Evolutionary conservation across 305 asterid species (phyloP).

Genomic region (Solanum hybrid): DNA sequence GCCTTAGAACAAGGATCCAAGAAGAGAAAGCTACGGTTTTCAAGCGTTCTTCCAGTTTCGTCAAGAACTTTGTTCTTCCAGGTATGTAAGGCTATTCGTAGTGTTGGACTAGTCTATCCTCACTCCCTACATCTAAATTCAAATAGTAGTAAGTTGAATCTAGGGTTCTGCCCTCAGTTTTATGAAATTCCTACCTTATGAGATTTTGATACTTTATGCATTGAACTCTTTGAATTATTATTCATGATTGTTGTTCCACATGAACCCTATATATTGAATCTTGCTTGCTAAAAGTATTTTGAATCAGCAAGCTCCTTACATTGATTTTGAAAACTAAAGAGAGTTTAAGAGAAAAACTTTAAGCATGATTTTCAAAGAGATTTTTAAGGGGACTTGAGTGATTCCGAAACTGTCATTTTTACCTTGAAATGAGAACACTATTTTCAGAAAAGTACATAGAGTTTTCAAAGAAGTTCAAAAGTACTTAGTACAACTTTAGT

Average conservation of each 20-base stretch:
- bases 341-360: not conserved
- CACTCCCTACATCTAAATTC: not conserved
- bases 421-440: too few species aligned
- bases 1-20: not conserved
- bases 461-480: too few species aligned
- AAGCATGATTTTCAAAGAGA: too few species aligned
- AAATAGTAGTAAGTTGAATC: not conserved
- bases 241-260: not conserved
- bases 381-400: too few species aligned
- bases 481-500: too few species aligned
- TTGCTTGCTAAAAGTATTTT: not conserved
- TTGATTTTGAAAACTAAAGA: not conserved
- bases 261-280: not conserved
- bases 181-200: not conserved
- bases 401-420: too few species aligned
- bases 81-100: not conserved
- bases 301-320: not conserved
- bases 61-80: not conserved
- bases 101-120: not conserved
- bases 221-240: not conserved
- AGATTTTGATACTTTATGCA: not conserved
- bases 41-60: not conserved
- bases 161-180: not conserved
- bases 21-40: not conserved
- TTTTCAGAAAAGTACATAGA: too few species aligned